Conservation (phyloP, 148 eudicot genomes). For the Rhododendron kiyosumense region DNA sequence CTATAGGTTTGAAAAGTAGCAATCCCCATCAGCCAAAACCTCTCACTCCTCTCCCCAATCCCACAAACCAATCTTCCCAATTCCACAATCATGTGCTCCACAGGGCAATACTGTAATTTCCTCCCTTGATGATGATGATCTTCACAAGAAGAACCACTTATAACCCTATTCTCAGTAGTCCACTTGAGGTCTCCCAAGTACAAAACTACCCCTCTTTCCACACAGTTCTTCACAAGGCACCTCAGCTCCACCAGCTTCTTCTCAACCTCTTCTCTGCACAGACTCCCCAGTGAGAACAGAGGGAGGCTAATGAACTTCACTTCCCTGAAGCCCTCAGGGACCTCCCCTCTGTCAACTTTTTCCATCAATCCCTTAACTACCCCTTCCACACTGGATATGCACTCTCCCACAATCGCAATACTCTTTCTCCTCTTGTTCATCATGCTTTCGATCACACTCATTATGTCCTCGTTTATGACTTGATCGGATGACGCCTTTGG, state of each 20-base stretch:
- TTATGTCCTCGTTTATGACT: conserved; percentile 46
- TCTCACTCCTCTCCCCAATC: conserved; percentile 30
- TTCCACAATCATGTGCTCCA: conserved; percentile 69
- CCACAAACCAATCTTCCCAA: conserved; percentile 48
- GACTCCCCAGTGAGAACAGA: conserved; percentile 34
- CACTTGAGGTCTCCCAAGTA: conserved; percentile 84
- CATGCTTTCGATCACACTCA: conserved; percentile 45
- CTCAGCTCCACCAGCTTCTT: conserved; percentile 49
- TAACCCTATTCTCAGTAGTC: conserved; percentile 50
- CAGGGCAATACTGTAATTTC: conserved; percentile 48
- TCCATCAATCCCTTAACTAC: conserved; percentile 47
- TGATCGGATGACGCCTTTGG: conserved; percentile 5
- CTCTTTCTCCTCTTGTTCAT: conserved; percentile 35
- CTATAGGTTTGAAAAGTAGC: conserved; percentile 79
- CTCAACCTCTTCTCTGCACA: conserved; percentile 52
- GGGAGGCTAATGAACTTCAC: conserved; percentile 54
- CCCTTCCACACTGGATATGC: conserved; percentile 40
- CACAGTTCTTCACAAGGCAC: conserved; percentile 38
- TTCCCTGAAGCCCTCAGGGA: conserved; percentile 46
- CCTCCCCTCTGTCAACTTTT: conserved; percentile 51
- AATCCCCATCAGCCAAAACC: conserved; percentile 65
- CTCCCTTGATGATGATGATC: conserved; percentile 25
- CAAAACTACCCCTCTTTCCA: conserved; percentile 57
- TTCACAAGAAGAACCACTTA: not conserved
- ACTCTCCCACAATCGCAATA: conserved; percentile 67